phyloP scores from a whole-genome alignment of 2,329 filamentous ascomycete genomes.

The Cryphonectria radicalis region DNA sequence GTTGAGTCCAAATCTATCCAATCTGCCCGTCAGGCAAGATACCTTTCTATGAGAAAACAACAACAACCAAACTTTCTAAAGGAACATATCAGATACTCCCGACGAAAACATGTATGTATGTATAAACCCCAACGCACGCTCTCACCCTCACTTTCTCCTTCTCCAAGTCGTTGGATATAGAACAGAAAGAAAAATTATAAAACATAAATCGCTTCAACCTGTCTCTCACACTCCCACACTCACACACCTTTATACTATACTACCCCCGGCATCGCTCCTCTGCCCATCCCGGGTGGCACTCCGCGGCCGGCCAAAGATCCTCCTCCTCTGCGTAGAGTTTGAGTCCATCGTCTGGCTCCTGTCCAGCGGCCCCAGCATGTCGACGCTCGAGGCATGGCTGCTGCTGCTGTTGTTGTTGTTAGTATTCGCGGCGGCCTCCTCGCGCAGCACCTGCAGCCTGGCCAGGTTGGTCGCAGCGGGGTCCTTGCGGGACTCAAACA shows the following conservation, averaged over 20 bases:
- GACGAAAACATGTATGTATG: too few species aligned
- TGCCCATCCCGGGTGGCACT: slow-evolving; percentile 12
- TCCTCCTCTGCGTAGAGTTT: slow-evolving; percentile 11
- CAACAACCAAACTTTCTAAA: neutral
- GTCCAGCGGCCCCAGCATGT: slow-evolving; percentile 4
- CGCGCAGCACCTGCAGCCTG: slow-evolving; percentile 25
- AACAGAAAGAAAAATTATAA: neutral
- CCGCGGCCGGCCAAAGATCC: slow-evolving; percentile 26
- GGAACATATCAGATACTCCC: neutral
- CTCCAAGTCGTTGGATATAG: too few species aligned
- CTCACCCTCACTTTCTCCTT: too few species aligned
- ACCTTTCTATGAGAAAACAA: neutral
- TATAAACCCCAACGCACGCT: neutral
- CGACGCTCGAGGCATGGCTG: slow-evolving; percentile 11
- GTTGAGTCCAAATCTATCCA: neutral
- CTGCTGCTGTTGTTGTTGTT: too few species aligned
- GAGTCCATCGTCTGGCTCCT: slow-evolving; percentile 15
- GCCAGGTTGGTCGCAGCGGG: slow-evolving; percentile 18
- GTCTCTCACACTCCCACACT: neutral
- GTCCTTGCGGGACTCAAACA: slow-evolving; percentile 27
- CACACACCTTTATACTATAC: slow-evolving; percentile 1
- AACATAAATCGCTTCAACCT: neutral
- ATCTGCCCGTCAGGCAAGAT: neutral
- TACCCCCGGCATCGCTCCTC: neutral
- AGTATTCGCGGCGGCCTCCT: slow-evolving; percentile 14